Evolutionary conservation across 2,329 filamentous ascomycete genomes (phyloP), one percentile per base, ranked within the genome.

Genomic region (Elsinoe ampelina): DNA sequence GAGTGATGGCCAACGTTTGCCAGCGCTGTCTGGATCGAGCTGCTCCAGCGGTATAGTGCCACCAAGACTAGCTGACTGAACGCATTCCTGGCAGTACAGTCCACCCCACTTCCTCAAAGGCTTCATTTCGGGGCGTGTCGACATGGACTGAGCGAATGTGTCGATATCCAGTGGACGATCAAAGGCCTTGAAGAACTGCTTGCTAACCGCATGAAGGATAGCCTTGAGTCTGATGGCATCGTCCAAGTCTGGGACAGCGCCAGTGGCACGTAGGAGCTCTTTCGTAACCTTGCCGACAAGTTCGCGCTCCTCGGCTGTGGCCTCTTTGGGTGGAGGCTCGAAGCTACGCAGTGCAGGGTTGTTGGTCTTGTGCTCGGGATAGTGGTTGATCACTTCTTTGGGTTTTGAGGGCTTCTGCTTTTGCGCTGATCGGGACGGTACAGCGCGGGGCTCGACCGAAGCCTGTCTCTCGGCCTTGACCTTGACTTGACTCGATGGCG

Each of bases 251-350:
- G 80, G 80, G 60, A 88, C 73, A 2, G 76, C 75, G 6, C 76
- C 77, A 2, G 84, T 78, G 19, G 74, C 71, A 60, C 79, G 78
- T 85, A 86, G 91, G 35, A 85, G 69, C 20, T 82, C 79, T 58
- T 80, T 77, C 3, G 81, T 79, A 64, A 78, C 76, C 41, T 70
- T 73, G 8, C 77, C 76, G 59, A 87, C 70, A 5, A 22, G 43
- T 22, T 59, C 50, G 15, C 54, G 22, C 15, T 59, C 54, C 45
- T 55, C 55, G 2, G 19, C 17, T n/a, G n/a, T 45, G n/a, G 6
- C 39, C 8, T n/a, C n/a, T 26, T 58, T 54, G 8, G 57, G 41
- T 15, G 34, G 45, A 12, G 47, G 36, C 35, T 54, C 17, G n/a
- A 19, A 50, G 6, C 30, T 34, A 11, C 19, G 45, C 48, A 45